A percentile compares a stretch with the other conserved stretches of the same genome.
Conservation (phyloP, 108 stramenopile species). For the Mediolabrus comicus region DNA sequence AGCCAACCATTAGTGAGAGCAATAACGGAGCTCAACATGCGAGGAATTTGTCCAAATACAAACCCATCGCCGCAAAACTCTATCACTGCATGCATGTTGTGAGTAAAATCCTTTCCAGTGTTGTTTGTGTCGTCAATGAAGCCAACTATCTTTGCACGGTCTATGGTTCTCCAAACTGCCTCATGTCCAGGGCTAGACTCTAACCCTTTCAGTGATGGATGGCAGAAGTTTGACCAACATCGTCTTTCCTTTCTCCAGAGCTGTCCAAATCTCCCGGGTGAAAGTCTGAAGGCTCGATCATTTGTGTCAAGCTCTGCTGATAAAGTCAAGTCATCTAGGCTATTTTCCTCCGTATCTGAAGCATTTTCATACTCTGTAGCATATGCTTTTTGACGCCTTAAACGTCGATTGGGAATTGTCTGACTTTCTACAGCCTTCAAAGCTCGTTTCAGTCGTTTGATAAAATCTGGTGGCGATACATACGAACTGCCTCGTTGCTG, state of each 20-base stretch:
- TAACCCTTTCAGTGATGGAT: constrained; percentile 53
- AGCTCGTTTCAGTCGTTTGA: constrained; percentile 35
- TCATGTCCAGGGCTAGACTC: constrained; percentile 65
- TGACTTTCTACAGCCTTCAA: constrained; percentile 36
- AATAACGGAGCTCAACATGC: constrained; percentile 54
- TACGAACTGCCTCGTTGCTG: neutral
- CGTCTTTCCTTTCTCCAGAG: constrained; percentile 52
- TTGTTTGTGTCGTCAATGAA: constrained; percentile 21
- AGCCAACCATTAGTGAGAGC: constrained; percentile 69
- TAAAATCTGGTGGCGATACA: constrained; percentile 17
- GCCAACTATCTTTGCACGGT: constrained; percentile 57
- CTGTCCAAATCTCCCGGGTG: constrained; percentile 64
- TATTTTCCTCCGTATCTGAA: neutral
- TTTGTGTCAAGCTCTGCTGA: constrained; percentile 1
- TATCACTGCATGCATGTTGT: constrained; percentile 40
- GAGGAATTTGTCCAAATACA: constrained; percentile 52
- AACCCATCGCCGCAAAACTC: constrained; percentile 72
- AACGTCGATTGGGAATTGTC: constrained; percentile 29
- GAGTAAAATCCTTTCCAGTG: constrained; percentile 1
- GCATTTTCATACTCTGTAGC: neutral
- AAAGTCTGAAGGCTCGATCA: constrained; percentile 26
- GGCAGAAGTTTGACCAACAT: constrained; percentile 77
- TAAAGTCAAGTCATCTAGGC: neutral
- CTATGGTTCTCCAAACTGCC: constrained; percentile 68
- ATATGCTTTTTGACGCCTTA: constrained; percentile 8